Percentiles rank a stretch among this genome's conserved stretches.
Conservation (phyloP, 2,329 filamentous ascomycete species). For the Magnaporthiopsis incrustans region DNA sequence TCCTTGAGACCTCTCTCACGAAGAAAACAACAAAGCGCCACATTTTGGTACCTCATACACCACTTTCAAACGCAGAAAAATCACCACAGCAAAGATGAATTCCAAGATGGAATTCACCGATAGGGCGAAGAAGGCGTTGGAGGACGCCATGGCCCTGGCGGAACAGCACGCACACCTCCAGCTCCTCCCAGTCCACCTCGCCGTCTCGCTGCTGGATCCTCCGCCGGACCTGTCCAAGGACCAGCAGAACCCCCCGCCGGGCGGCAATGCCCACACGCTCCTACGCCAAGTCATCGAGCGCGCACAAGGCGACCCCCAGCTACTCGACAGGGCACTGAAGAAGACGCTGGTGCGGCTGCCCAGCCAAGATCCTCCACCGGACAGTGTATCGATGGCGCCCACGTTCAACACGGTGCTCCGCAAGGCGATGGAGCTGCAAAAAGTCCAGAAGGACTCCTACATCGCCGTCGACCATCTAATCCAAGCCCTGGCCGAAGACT, state of each 20-base stretch:
- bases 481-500: slow-evolving; percentile 72
- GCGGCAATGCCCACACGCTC: slow-evolving; percentile 55
- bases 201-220: slow-evolving; percentile 71
- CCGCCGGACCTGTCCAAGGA: slow-evolving; percentile 71
- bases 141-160: slow-evolving; percentile 80
- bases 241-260: slow-evolving; percentile 67
- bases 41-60: slow-evolving; percentile 2
- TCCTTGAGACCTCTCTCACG: neutral
- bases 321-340: slow-evolving; percentile 83
- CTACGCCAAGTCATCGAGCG: slow-evolving; percentile 93
- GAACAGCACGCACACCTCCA: slow-evolving; percentile 89
- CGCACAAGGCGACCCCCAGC: slow-evolving; percentile 85
- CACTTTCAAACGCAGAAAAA: no score
- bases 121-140: slow-evolving; percentile 79
- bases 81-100: slow-evolving; percentile 46
- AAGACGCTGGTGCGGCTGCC: slow-evolving; percentile 84
- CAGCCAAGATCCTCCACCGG: slow-evolving; percentile 90
- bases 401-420: slow-evolving; percentile 75
- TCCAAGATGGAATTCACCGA: slow-evolving; percentile 89
- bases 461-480: slow-evolving; percentile 95
- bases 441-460: slow-evolving; percentile 94
- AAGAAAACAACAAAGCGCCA: slow-evolving; percentile 14
- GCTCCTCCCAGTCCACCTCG: slow-evolving; percentile 82
- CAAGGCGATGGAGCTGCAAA: slow-evolving; percentile 80
- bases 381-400: slow-evolving; percentile 75